Conservation (phyloP, 768 basidiomycete species). For the Pisolithus sp. region DNA sequence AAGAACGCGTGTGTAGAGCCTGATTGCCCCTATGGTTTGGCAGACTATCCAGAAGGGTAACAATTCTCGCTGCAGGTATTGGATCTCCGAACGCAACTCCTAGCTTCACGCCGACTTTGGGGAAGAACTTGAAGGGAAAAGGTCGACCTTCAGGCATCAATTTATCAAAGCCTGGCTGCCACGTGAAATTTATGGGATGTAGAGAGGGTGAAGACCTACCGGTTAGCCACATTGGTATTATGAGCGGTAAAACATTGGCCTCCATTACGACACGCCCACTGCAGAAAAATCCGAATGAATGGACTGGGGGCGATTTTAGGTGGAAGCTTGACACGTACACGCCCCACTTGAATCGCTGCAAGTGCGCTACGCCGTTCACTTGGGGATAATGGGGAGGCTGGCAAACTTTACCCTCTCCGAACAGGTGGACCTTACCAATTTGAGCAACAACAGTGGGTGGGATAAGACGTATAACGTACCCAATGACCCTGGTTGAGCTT, state of each 20-base stretch:
- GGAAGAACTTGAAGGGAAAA: constrained; percentile 67
- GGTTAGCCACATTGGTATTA: constrained; percentile 95
- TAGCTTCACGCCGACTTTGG: constrained; percentile 55
- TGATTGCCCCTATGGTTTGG: background rate
- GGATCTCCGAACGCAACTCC: constrained; percentile 80
- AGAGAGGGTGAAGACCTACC: constrained; percentile 32
- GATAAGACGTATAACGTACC: constrained; percentile 45
- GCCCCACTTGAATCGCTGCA: constrained; percentile 92
- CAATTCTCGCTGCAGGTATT: constrained; percentile 39
- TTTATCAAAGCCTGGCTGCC: constrained; percentile 61
- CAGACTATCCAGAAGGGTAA: constrained; percentile 12
- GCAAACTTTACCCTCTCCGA: constrained; percentile 83
- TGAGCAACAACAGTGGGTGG: background rate
- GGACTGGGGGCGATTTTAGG: background rate
- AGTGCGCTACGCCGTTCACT: constrained; percentile 36
- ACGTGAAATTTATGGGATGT: background rate
- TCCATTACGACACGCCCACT: constrained; percentile 85
- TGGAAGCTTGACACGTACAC: constrained; percentile 51
- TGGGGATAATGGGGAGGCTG: constrained; percentile 53
- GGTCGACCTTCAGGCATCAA: constrained; percentile 84
- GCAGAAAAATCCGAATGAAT: constrained; percentile 3
- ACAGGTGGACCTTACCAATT: constrained; percentile 73
- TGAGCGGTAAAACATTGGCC: constrained; percentile 53
- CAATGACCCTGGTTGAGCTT: constrained; percentile 79
- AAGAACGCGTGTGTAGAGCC: background rate